A percentile compares a stretch with the other conserved stretches of the same genome.
phyloP scores from a whole-genome alignment of 441 rosid species.

The Syzygium syzygioides region DNA sequence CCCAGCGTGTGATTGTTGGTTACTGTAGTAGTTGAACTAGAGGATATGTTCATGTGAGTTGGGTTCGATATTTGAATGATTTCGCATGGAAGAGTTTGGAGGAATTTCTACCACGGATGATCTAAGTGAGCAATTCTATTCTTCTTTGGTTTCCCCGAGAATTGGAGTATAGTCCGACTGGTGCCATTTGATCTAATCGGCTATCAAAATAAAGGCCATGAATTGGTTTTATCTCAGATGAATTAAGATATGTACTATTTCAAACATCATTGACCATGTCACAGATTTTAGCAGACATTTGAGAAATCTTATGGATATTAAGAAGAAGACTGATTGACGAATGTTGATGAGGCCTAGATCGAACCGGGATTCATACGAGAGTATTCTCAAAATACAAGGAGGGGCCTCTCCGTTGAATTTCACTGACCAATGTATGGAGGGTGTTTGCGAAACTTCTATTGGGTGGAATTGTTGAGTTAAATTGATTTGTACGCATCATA shows the following conservation, averaged over 20 bases:
- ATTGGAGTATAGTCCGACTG: neutral
- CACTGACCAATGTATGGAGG: neutral
- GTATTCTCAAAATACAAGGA: neutral
- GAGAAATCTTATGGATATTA: neutral
- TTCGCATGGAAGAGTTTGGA: neutral
- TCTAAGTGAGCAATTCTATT: neutral
- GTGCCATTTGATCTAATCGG: neutral
- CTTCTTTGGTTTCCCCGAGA: neutral
- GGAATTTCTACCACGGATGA: neutral
- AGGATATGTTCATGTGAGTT: neutral
- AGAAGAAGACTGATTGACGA: neutral
- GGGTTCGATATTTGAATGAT: neutral
- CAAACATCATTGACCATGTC: neutral
- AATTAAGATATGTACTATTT: neutral
- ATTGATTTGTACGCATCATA: neutral
- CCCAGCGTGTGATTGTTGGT: neutral
- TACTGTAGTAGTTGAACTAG: neutral
- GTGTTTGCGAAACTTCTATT: neutral
- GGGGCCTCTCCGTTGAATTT: neutral
- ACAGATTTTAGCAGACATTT: neutral
- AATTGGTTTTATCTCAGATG: neutral
- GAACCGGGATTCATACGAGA: neutral
- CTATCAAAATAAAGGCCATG: neutral
- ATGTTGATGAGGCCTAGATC: neutral
- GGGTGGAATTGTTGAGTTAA: neutral